Evolutionary conservation across 176 grass and related monocot species (phyloP), one percentile per base, ranked within the genome.

Genomic region (Paspalum vaginatum): DNA sequence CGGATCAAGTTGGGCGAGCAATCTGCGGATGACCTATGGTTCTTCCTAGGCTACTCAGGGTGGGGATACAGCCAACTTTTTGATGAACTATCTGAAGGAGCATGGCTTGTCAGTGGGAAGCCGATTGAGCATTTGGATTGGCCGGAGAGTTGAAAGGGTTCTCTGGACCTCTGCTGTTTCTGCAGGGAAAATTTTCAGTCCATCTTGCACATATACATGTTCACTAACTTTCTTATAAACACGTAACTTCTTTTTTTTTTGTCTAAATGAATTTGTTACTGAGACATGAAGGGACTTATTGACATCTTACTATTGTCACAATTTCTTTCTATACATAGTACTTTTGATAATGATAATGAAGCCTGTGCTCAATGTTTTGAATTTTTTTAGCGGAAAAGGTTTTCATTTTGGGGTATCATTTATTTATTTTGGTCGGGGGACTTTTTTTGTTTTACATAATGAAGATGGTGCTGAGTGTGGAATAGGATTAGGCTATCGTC

Each of bases 11-110:
- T 74, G 21, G 81, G 90, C 10, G 72, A 87, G 52, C 83, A 86
- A 40, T 84, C 81, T 49, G 22, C 61, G 18, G 60, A 89, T 58
- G 81, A 83, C 22, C 49, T 88, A 57, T 98, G 96, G 92, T 98
- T 98, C 72, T 98, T 98, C 78, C 74, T 95, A 8, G 90, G 92
- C 37, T 95, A 89, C 80, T 90, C 88, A 6, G 86, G 90, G 65
- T 98, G 90, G 95, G 81, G 51, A 61, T 91, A 87, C 67, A 70
- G n/a, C 27, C 92, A 95, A 62, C 86, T 98, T 17, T 91, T 95
- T 81, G 70, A 98, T 43, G 96, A 98, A 61, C 20, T 93, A 47
- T 84, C 87, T 56, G 77, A 72, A 84, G 90, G 92, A 84, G 68
- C 90, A 4, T 98, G 95, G 90, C 52, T 89, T 50, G 79, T 86